Percentiles rank a stretch among this genome's conserved stretches.
These are phyloP conservation scores for Sophora flavescens DNA, from an alignment of 306 rosid genomes.

Conservation along the genomic window DNA sequence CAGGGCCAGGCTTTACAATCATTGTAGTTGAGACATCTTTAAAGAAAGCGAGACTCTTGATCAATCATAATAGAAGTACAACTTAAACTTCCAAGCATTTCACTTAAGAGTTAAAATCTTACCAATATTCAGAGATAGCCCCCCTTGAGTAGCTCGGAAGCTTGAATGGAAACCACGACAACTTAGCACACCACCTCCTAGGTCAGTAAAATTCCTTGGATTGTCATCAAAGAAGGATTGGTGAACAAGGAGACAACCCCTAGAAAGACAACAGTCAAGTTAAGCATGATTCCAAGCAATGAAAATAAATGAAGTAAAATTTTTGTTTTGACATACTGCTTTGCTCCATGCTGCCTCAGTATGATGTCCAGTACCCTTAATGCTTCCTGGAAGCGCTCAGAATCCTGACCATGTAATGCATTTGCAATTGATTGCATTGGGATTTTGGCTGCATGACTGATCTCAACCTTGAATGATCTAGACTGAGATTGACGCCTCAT, in stretches of 20 bases:
- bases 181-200: constrained; percentile 57
- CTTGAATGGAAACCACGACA: constrained; percentile 67
- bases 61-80: not conserved
- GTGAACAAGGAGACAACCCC: constrained; percentile 62
- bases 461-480: constrained; percentile 43
- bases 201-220: constrained; percentile 41
- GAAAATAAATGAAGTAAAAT: not conserved
- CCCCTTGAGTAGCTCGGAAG: constrained; percentile 59
- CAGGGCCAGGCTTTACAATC: constrained; percentile 60
- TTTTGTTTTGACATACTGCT: constrained; percentile 49
- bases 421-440: constrained; percentile 52
- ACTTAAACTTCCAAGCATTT: not conserved
- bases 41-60: not conserved
- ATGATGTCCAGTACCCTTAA: constrained; percentile 53
- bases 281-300: not conserved
- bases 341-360: constrained; percentile 58
- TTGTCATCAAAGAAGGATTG: constrained; percentile 61
- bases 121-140: constrained; percentile 60
- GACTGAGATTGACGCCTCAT: constrained; percentile 39
- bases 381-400: constrained; percentile 48
- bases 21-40: constrained; percentile 64
- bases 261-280: not conserved
- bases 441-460: constrained; percentile 46
- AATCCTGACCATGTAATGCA: constrained; percentile 51
- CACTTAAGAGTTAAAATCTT: constrained; percentile 23